Evolutionary conservation across 305 asterid species (phyloP).

Genomic region (Ilex paraguariensis): DNA sequence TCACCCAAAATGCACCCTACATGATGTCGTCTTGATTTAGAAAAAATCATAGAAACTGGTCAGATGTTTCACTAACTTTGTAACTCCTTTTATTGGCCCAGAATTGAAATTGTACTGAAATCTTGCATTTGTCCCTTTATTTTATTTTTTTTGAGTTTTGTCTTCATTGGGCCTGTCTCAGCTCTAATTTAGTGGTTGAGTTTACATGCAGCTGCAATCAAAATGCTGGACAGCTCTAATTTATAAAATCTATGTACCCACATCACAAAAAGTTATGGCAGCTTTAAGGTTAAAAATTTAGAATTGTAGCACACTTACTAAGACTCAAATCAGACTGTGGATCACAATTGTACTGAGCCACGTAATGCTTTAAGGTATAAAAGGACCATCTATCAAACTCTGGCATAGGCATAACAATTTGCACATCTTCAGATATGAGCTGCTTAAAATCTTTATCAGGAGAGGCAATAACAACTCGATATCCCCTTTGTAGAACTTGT

Average conservation of each 20-base stretch:
- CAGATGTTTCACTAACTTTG: too few relatives aligned
- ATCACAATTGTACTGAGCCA: slow-evolving; percentile 80
- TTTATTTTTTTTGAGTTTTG: too few relatives aligned
- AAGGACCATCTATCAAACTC: slow-evolving; percentile 85
- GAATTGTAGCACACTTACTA: slow-evolving; percentile 41
- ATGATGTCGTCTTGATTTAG: slow-evolving; percentile 10
- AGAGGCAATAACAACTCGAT: slow-evolving; percentile 74
- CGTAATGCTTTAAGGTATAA: slow-evolving; percentile 80
- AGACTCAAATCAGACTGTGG: slow-evolving; percentile 87
- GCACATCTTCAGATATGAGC: slow-evolving; percentile 80
- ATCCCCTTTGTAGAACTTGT: slow-evolving; percentile 60
- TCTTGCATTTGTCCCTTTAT: too few relatives aligned
- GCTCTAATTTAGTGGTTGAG: too few relatives aligned
- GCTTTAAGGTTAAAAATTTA: not conserved
- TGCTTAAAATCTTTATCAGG: slow-evolving; percentile 98
- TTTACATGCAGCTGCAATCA: too few relatives aligned
- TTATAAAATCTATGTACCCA: too few relatives aligned
- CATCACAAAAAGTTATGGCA: not conserved
- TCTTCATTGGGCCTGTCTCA: too few relatives aligned
- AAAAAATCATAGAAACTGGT: not conserved
- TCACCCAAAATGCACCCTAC: slow-evolving; percentile 95
- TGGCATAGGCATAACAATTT: slow-evolving; percentile 76
- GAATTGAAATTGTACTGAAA: too few relatives aligned
- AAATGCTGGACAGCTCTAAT: too few relatives aligned
- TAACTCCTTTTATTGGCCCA: too few relatives aligned